Conservation (phyloP, 441 rosid genomes). For the Mallotus japonicus region DNA sequence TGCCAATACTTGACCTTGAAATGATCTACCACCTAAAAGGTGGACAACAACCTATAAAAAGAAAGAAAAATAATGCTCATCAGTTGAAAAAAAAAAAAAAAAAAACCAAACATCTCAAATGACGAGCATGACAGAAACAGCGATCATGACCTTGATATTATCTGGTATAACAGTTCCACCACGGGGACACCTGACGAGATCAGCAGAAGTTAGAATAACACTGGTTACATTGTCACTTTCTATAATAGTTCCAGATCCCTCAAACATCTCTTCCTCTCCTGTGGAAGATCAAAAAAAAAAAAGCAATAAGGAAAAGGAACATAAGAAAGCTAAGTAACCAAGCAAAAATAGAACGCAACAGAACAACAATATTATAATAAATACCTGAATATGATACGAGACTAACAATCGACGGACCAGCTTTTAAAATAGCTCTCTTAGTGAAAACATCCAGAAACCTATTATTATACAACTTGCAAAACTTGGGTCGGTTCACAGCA, state of each 20-base stretch:
- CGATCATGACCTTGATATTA: background rate
- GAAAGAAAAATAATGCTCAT: background rate
- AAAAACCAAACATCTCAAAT: background rate
- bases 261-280: background rate
- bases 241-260: background rate
- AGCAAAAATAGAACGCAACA: background rate
- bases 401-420: background rate
- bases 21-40: background rate
- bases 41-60: background rate
- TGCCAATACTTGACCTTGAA: background rate
- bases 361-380: background rate
- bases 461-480: background rate
- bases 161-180: background rate
- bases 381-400: background rate
- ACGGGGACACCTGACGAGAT: background rate
- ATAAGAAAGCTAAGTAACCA: background rate
- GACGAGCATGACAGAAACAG: background rate
- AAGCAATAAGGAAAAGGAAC: background rate
- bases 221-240: background rate
- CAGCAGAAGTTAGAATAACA: background rate
- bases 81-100: background rate
- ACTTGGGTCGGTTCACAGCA: background rate
- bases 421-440: slow-evolving; percentile 5
- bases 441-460: background rate
- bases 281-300: background rate